phyloP scores from a whole-genome alignment of 2,329 filamentous ascomycete species.

The Apiospora pterosperma region DNA sequence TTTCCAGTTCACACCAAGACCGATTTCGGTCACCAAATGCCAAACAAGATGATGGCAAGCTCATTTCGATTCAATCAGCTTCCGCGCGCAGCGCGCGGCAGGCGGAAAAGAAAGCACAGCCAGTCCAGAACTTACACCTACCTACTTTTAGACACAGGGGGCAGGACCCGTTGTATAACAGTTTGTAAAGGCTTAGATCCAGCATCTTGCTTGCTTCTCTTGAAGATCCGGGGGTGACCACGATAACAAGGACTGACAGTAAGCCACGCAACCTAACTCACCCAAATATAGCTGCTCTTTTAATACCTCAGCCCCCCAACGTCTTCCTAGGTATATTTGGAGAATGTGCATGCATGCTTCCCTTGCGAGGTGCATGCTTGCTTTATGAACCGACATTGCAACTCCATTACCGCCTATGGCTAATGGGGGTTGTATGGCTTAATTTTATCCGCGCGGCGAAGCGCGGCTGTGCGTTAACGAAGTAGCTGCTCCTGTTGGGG shows the following conservation, averaged over 20 bases:
- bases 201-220: background rate
- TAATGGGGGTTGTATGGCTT: background rate
- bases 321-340: background rate
- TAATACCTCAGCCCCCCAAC: background rate
- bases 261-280: background rate
- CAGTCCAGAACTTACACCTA: background rate
- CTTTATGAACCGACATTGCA: background rate
- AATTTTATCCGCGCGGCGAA: conserved; percentile 1
- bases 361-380: background rate
- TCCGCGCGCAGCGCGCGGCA: background rate
- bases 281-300: background rate
- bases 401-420: background rate
- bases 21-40: background rate
- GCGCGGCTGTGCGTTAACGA: background rate
- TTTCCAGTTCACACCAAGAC: background rate
- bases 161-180: too few species aligned
- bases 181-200: background rate
- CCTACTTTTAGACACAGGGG: background rate
- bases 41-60: background rate
- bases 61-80: background rate
- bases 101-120: background rate
- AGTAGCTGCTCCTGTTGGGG: background rate
- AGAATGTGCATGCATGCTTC: background rate
- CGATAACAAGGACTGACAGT: background rate
- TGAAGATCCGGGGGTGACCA: background rate